Evolutionary conservation across 352 stramenopile genomes (phyloP), one percentile per base, ranked within the genome.

Genomic region (Phytophthora agathidicida): DNA sequence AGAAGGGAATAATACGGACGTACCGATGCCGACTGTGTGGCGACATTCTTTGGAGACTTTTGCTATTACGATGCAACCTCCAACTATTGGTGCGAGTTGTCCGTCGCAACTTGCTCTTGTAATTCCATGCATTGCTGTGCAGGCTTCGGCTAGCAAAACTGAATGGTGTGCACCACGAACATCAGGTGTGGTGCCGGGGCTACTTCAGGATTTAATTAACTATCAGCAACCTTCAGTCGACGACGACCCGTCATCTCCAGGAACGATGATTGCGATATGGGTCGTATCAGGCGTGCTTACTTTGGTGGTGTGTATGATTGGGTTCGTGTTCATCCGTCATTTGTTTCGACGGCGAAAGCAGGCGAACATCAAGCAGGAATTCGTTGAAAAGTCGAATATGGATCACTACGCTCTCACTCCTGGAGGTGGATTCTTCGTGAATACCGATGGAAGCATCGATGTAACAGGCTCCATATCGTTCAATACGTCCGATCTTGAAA

Each of bases 81-180:
- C 47, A 14, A 55, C 19, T 13, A 53, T 24, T 13, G 30, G 7
- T 11, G 55, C 24, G 4, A 46, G 33, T 2, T 87, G 74, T 46
- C 58, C 61, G 2, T 24, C 36, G 3, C 55, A 68, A 22, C 47
- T 70, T 41, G 65, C 48, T 8, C 42, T 84, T 10, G 66, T 75
- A 11, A 72, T 83, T 31, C 77, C 77, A 8, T 88, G 77, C 35
- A 63, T 59, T 2, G 63, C 38, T 23, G 61, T 69, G 8, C 19
- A 66, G 19, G 48, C 38, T 6, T 44, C 45, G 11, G 32, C 30
- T 19, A 68, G 55, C 19, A 60, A 23, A 30, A 62, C 23, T 3
- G 44, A 68, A 47, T 88, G 77, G 77, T 88, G 77, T 31, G 20
- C 54, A 7, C 75, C 75, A 44, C 64, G 51, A 28, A 49, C 57